These are phyloP conservation scores for Pueraria montana DNA, from an alignment of 306 rosid genomes.

Conservation along the genomic window DNA sequence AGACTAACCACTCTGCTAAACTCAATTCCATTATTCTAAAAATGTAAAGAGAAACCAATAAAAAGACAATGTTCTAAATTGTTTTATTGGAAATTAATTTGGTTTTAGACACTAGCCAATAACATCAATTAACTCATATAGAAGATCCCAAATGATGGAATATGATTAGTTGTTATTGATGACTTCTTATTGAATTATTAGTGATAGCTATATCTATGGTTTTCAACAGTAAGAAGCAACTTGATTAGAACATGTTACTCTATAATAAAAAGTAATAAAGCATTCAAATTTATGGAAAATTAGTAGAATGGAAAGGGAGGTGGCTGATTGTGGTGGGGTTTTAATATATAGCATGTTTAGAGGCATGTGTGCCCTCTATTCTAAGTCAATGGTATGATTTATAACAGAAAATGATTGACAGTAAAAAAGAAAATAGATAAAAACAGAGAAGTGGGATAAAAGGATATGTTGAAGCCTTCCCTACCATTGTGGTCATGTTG, in stretches of 20 bases:
- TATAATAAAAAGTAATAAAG: slow-evolving; percentile 5
- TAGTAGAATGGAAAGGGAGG: slow-evolving; percentile 43
- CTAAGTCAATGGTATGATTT: slow-evolving; percentile 74
- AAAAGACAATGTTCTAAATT: not conserved
- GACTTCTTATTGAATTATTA: slow-evolving; percentile 6
- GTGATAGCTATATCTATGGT: not conserved
- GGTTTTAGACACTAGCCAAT: not conserved
- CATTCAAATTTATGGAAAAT: slow-evolving; percentile 31
- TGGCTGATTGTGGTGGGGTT: slow-evolving; percentile 62
- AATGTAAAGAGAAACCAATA: not conserved
- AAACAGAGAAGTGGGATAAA: slow-evolving; percentile 40
- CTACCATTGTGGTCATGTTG: slow-evolving; percentile 66
- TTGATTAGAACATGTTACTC: slow-evolving; percentile 31
- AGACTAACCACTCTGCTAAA: no score
- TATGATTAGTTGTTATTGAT: slow-evolving; percentile 20
- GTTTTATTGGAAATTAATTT: not conserved
- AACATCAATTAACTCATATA: not conserved
- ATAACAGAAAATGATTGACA: slow-evolving; percentile 54
- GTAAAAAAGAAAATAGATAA: slow-evolving; percentile 50
- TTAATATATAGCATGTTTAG: slow-evolving; percentile 50
- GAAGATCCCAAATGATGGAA: not conserved
- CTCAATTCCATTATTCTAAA: no score
- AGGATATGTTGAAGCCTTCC: slow-evolving; percentile 57
- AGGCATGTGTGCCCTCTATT: slow-evolving; percentile 58
- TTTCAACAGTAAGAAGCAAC: slow-evolving; percentile 21